These are phyloP conservation scores for Hemisphaericaspora subhashii DNA, from an alignment of 1,139 yeast species.

Conservation along the genomic window DNA sequence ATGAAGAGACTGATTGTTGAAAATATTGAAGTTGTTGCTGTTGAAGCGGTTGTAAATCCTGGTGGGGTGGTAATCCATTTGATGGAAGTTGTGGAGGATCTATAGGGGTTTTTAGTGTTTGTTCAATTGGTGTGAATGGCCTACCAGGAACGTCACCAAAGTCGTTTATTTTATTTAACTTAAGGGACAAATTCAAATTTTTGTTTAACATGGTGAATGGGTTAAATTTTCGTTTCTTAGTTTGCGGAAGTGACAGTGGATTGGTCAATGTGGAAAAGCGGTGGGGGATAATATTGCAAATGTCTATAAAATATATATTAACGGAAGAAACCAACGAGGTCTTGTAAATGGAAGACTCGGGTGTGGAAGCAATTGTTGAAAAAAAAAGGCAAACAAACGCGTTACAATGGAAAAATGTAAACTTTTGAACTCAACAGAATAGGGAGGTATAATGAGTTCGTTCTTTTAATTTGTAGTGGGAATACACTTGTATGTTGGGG, in stretches of 20 bases:
- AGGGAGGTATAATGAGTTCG: too few relatives aligned
- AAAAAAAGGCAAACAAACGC: too few relatives aligned
- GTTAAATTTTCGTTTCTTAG: not conserved
- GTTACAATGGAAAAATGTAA: too few relatives aligned
- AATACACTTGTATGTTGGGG: too few relatives aligned
- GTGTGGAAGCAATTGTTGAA: too few relatives aligned
- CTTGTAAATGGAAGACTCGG: too few relatives aligned
- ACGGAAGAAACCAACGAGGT: too few relatives aligned
- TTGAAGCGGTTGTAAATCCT: conserved; percentile 12
- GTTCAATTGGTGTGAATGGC: conserved; percentile 50
- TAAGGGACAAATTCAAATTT: conserved; percentile 23
- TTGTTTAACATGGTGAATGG: conserved; percentile 26
- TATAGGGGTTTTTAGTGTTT: conserved; percentile 43
- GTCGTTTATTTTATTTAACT: conserved; percentile 23
- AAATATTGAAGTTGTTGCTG: conserved; percentile 7
- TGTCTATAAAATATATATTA: conserved; percentile 1
- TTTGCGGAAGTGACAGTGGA: too few relatives aligned
- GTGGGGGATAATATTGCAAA: too few relatives aligned
- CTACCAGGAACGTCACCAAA: conserved; percentile 34
- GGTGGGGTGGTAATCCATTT: conserved; percentile 10
- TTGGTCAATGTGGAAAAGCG: too few relatives aligned
- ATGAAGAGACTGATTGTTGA: conserved; percentile 6
- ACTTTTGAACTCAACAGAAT: too few relatives aligned
- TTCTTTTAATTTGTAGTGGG: too few relatives aligned
- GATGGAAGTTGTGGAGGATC: conserved; percentile 24